Evolutionary conservation across 495 filamentous ascomycete species (phyloP), one percentile per base, ranked within the genome.

Genomic region (Penicillium fimorum): DNA sequence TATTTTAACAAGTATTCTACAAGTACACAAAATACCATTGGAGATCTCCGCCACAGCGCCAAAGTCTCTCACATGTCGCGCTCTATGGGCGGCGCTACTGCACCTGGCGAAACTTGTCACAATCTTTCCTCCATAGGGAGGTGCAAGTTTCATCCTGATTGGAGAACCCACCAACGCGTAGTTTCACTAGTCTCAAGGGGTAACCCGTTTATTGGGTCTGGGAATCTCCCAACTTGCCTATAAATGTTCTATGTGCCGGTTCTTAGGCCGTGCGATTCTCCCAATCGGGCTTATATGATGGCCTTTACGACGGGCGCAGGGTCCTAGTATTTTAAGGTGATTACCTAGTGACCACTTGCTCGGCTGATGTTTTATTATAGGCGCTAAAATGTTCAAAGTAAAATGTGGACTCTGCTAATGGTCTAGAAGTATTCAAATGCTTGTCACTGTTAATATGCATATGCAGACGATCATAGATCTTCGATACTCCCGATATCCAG

Each of bases 41-140:
- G 25, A 2, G 37, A 52, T 52, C 33, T 27, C 53, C 44, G 53
- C 53, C 53, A 56, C 53, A 43, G 53, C 53, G 53, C 33, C 53
- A 49, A 49, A 27, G 41, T 35, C 53, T 48, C 35, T 56, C 53
- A 20, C 45, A 42, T 25, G 44, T 37, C 37, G 17, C 32, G 52
- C 20, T 54, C 32, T 13, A 12, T 52, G 8, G 22, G 37, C 42
- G 32, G 45, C 53, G 53, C 53, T 56, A 56, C 53, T 56, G 53
- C 46, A 37, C 40, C 24, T 13, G 45, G 13, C 25, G 46, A 49
- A 56, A 56, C 46, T 56, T n/a, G 25, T 56, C 53, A 56, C 53
- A 55, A 56, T 56, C 53, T 44, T 13, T 27, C 27, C 41, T 15
- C 30, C 7, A 25, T 29, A 29, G 45, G 45, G 44, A 10, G 40